Base-by-base conservation (phyloP, 73 alveolate species). In the Paramecium bursaria region DNA sequence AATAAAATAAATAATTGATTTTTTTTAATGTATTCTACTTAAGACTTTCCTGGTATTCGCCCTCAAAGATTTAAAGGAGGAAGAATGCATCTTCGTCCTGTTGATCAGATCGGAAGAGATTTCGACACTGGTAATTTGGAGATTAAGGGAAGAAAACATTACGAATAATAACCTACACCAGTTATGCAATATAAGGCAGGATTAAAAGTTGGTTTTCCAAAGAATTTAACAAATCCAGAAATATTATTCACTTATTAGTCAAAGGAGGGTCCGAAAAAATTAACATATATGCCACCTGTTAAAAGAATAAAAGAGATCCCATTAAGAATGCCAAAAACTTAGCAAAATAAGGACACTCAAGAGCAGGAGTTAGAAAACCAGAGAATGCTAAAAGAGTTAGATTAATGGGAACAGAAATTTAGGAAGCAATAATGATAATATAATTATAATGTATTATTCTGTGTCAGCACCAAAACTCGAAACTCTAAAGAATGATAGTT, bases 221-320 rank as follows among this genome's bases (percentile, higher is more conserved):
- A 67, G 17, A 67, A 67, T 67, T 53, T 67, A 1, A 67, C 82
- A 0, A 67, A 67, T 67, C 82, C 82, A 39, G 82, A 67, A 42
- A 67, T 67, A 15, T 42, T 67, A 42, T 67, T 67, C 33, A 67
- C 82, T 0, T 26, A 67, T 21, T 17, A 67, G 35, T 25, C 50
- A 25, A 10, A 15, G 14, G 82, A 57, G 19, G 82, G 82, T 14
- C 82, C 82, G 33, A 47, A 67, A 25, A 67, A 67, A 67, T 19
- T 67, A 67, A 67, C 82, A 15, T 67, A 67, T 67, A 67, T 67
- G 82, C 82, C 82, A 19, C 82, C 82, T 11, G 44, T 67, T 2
- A 67, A 67, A 27, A 67, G 44, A 26, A 42, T 25, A 21, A 67
- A 67, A 42, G 82, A 67, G 5, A 39, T 67, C 50, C n/a, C n/a